phyloP scores from a whole-genome alignment of 495 filamentous ascomycete species.

The Penicillium maclennaniae region DNA sequence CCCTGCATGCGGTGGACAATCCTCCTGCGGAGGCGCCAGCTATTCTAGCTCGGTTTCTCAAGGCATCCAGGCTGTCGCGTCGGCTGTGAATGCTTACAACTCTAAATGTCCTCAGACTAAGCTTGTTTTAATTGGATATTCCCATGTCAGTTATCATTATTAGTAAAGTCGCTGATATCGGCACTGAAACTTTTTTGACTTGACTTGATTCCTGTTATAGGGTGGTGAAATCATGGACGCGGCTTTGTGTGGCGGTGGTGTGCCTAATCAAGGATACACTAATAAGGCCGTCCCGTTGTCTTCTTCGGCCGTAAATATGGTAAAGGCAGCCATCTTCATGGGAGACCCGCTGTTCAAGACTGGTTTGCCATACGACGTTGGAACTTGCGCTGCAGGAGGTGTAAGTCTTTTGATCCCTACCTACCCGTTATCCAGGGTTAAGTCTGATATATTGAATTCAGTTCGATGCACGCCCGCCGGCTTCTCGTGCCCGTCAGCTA shows the following conservation, averaged over 20 bases:
- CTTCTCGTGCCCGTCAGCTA: conserved; percentile 49
- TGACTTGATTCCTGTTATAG: conserved; percentile 22
- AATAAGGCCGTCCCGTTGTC: conserved; percentile 46
- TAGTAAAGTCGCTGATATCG: not conserved
- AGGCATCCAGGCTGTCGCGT: conserved; percentile 51
- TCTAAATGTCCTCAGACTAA: conserved; percentile 52
- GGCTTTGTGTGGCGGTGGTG: conserved; percentile 58
- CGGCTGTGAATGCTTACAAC: conserved; percentile 53
- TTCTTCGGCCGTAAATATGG: conserved; percentile 41
- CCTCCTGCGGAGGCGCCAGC: conserved; percentile 44
- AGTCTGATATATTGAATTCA: conserved; percentile 8
- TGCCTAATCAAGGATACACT: conserved; percentile 46
- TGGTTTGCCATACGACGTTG: conserved; percentile 58
- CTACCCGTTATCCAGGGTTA: not conserved
- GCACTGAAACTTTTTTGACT: not conserved
- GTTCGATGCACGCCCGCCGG: conserved; percentile 55
- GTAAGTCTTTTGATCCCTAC: conserved; percentile 40
- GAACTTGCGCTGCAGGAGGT: conserved; percentile 52
- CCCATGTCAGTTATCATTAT: conserved; percentile 35
- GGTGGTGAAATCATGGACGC: conserved; percentile 63
- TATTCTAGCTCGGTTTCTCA: conserved; percentile 51
- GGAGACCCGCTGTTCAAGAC: conserved; percentile 53
- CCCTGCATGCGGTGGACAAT: conserved; percentile 57
- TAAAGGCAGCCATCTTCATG: conserved; percentile 62
- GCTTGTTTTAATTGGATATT: conserved; percentile 60